Base-by-base conservation (phyloP, 805 yeast genomes). In the Metschnikowia drakensbergensis region DNA sequence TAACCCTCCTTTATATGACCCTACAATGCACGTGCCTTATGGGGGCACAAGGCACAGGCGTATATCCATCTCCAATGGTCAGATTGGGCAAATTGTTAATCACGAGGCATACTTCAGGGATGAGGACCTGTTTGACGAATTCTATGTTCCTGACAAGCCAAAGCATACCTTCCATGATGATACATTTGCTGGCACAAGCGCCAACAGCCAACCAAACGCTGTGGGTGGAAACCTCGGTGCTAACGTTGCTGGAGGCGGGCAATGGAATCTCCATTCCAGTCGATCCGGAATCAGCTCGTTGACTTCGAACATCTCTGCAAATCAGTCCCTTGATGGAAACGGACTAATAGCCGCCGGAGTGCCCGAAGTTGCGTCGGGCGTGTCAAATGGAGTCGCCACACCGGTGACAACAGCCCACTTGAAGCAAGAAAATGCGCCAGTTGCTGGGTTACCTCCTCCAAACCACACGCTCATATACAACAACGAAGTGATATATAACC, bases 61-160 rank as follows among this genome's bases (percentile, higher is more conserved):
- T 61, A 82, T 86, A 2, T 86, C 94, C 38, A 86, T 86, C 45
- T 84, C 92, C 8, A 86, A 86, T 66, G 95, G 95, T 59, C 95
- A 86, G 60, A 86, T 86, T 54, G 87, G 90, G 42, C 95, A 86
- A 60, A 77, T 86, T 32, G 76, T 80, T 38, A 71, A 64, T 55
- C 76, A 73, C 54, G 76, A 71, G 51, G 74, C 74, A 2, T 60
- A 63, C 26, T 65, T 64, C 45, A 62, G 65, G 37, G 58, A 61
- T 43, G 68, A 68, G 26, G 59, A 53, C 44, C 55, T 51, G 43
- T 47, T 54, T 35, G 65, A 62, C 35, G 66, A 62, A 30, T 54
- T 57, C 40, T 37, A 42, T 38, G 55, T 43, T 13, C 28, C 32
- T 10, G 45, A 33, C 9, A 26, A 17, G 17, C 38, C 25, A 33